phyloP scores from a whole-genome alignment of 2,329 filamentous ascomycete species.

The Colletotrichum melonis region DNA sequence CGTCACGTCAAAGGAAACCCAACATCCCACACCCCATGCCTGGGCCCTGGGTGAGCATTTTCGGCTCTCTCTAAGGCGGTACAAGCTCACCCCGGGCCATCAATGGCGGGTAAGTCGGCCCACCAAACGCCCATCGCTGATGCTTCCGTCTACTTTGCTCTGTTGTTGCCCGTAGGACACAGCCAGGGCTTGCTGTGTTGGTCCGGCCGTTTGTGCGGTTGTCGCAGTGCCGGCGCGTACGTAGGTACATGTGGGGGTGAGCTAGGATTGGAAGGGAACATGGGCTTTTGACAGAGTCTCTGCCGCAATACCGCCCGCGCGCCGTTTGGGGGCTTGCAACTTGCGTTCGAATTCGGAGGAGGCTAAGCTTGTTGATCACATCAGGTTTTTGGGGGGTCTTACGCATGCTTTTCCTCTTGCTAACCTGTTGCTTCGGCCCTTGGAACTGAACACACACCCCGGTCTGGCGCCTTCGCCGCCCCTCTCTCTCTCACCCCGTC shows the following conservation, averaged over 20 bases:
- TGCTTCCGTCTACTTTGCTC: neutral
- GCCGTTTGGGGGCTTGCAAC: neutral
- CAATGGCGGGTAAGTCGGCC: neutral
- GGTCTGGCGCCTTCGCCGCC: neutral
- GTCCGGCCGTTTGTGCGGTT: neutral
- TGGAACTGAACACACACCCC: neutral
- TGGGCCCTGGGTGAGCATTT: too few relatives aligned
- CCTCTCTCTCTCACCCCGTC: neutral
- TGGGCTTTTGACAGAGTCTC: neutral
- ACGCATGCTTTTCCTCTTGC: neutral
- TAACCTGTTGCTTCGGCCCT: slow-evolving; percentile 7
- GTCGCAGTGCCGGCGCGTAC: slow-evolving; percentile 15
- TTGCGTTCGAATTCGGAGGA: slow-evolving; percentile 2
- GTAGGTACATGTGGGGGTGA: neutral
- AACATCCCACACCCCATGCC: too few relatives aligned
- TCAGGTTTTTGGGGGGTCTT: neutral
- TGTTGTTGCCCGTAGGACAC: too few relatives aligned
- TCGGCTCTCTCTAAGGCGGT: neutral
- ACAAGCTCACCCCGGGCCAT: neutral
- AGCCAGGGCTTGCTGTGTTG: neutral
- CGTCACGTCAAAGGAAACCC: too few relatives aligned
- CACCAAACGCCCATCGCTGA: neutral
- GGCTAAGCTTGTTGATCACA: neutral
- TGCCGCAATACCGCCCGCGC: neutral
- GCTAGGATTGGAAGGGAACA: neutral